phyloP scores from a whole-genome alignment of 2,329 filamentous ascomycete genomes.

The Alternaria metachromatica region DNA sequence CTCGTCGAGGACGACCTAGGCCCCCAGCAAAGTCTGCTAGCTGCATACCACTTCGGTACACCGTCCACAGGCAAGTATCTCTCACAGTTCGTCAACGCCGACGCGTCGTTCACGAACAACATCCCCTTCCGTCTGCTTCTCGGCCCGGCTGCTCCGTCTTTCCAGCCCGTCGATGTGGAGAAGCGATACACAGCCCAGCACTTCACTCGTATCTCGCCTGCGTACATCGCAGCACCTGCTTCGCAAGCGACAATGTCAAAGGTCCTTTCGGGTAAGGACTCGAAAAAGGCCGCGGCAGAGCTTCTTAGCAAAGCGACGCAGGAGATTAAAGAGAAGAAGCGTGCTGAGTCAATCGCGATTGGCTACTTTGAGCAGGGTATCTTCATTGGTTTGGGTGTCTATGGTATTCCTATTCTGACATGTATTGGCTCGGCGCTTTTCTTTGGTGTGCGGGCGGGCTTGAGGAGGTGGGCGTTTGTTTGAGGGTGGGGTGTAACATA shows the following conservation, averaged over 20 bases:
- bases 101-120: constrained; percentile 63
- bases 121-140: constrained; percentile 62
- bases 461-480: constrained; percentile 28
- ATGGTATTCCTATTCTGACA: constrained; percentile 38
- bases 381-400: constrained; percentile 46
- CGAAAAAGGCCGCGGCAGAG: constrained; percentile 17
- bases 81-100: constrained; percentile 61
- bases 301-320: constrained; percentile 22
- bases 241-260: constrained; percentile 28
- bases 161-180: constrained; percentile 21
- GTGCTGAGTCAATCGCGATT: constrained; percentile 39
- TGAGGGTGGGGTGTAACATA: background rate
- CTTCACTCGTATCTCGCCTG: constrained; percentile 28
- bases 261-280: constrained; percentile 15
- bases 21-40: constrained; percentile 42
- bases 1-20: constrained; percentile 47
- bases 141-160: constrained; percentile 33
- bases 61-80: constrained; percentile 64
- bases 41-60: constrained; percentile 62
- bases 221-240: constrained; percentile 15
- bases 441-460: constrained; percentile 33
- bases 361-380: constrained; percentile 43
- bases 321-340: constrained; percentile 43
- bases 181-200: constrained; percentile 27
- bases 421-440: constrained; percentile 35